A percentile compares a stretch with the other conserved stretches of the same genome.
Evolutionary conservation across 495 filamentous ascomycete genomes (phyloP).

Genomic region (Aspergillus steynii): DNA sequence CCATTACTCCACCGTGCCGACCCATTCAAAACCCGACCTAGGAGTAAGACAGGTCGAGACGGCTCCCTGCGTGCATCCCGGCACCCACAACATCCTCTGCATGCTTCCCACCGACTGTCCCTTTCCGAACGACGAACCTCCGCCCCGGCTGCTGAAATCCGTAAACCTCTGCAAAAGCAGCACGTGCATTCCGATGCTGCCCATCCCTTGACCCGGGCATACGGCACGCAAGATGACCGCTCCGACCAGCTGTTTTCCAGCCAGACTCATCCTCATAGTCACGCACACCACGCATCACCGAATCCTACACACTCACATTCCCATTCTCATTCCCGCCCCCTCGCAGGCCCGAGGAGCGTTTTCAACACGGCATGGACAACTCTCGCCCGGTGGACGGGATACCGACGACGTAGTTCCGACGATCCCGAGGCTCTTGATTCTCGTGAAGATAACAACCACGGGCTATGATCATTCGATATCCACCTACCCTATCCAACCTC

Average conservation of each 20-base stretch:
- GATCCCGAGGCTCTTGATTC: neutral
- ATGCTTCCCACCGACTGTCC: neutral
- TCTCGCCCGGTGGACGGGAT: neutral
- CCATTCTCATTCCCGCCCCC: constrained; percentile 14
- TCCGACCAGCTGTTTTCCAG: constrained; percentile 1
- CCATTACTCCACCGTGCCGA: constrained; percentile 21
- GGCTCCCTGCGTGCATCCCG: constrained; percentile 24
- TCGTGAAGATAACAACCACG: neutral
- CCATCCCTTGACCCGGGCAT: constrained; percentile 17
- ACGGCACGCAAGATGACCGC: constrained; percentile 32
- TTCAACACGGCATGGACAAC: constrained; percentile 29
- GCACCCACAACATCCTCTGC: constrained; percentile 14
- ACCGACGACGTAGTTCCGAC: neutral
- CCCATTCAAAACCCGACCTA: constrained; percentile 21
- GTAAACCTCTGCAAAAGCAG: constrained; percentile 26
- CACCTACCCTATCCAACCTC: too few relatives aligned
- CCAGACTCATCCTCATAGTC: neutral
- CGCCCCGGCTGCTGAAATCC: constrained; percentile 24
- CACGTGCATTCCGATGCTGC: constrained; percentile 6
- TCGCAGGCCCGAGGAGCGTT: constrained; percentile 38
- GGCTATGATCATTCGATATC: neutral
- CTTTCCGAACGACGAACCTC: constrained; percentile 28
- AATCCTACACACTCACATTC: neutral
- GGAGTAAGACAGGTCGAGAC: constrained; percentile 30
- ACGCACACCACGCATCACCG: constrained; percentile 1